phyloP scores from a whole-genome alignment of 2,329 filamentous ascomycete species.

The Pleomassaria siparia region DNA sequence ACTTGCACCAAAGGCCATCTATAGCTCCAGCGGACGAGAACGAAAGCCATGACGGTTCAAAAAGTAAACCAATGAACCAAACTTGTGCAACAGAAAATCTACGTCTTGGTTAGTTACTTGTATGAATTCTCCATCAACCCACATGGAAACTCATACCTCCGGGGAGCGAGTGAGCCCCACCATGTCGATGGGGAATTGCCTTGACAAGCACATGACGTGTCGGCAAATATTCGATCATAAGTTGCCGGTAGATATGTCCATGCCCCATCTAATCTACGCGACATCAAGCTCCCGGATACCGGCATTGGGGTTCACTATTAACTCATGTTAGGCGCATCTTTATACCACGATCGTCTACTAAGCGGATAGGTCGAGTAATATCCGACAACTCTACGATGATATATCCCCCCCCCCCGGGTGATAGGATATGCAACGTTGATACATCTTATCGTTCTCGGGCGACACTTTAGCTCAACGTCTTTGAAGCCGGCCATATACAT shows the following conservation, averaged over 20 bases:
- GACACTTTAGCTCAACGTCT: background rate
- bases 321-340: background rate
- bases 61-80: no score
- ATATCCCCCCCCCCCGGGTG: constrained; percentile 1
- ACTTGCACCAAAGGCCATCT: no score
- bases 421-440: constrained; percentile 7
- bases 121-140: no score
- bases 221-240: background rate
- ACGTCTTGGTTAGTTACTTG: no score
- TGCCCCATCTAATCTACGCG: constrained; percentile 5
- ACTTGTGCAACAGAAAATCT: no score
- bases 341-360: constrained; percentile 1
- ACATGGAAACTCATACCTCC: no score
- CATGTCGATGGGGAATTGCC: background rate
- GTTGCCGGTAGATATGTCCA: constrained; percentile 2
- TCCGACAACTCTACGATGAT: constrained; percentile 5
- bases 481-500: background rate
- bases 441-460: background rate
- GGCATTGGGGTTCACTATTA: constrained; percentile 4
- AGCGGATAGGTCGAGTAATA: constrained; percentile 10
- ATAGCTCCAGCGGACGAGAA: no score
- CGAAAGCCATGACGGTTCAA: no score
- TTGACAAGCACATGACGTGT: background rate
- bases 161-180: background rate
- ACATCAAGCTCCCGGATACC: constrained; percentile 2